Evolutionary conservation across 768 basidiomycete species (phyloP).

Genomic region (Pleurotus citrinopileatus): DNA sequence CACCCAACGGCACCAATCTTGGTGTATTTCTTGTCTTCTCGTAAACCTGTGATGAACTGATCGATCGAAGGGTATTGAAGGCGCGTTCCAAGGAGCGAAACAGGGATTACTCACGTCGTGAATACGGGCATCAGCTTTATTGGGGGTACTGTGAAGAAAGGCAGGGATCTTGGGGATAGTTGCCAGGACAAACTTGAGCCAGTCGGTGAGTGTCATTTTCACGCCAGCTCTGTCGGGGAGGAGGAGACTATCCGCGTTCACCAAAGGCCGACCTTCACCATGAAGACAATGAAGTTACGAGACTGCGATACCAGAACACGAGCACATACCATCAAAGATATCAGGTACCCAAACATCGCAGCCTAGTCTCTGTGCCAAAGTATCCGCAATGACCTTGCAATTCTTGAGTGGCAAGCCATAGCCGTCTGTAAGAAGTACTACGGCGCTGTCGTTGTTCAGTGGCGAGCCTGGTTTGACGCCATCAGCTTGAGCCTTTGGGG

Average conservation of each 20-base stretch:
- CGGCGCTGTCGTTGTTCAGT: constrained; percentile 7
- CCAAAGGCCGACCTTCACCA: constrained; percentile 27
- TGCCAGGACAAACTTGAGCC: constrained; percentile 25
- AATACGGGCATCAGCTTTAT: constrained; percentile 27
- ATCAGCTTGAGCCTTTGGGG: constrained; percentile 13
- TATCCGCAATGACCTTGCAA: constrained; percentile 51
- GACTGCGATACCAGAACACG: not conserved
- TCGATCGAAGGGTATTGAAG: not conserved
- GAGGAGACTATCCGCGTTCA: constrained; percentile 21
- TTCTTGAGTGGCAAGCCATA: constrained; percentile 52
- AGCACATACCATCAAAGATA: constrained; percentile 41
- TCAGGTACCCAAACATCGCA: constrained; percentile 63
- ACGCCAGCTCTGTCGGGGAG: constrained; percentile 32
- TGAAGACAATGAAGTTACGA: not conserved
- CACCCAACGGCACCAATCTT: constrained; percentile 40
- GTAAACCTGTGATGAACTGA: constrained; percentile 28
- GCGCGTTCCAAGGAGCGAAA: not conserved
- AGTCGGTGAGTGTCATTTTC: constrained; percentile 27
- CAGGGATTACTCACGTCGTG: constrained; percentile 18
- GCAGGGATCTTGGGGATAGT: constrained; percentile 27
- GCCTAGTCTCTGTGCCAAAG: constrained; percentile 35
- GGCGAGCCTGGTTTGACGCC: constrained; percentile 29
- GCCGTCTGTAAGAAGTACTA: constrained; percentile 48
- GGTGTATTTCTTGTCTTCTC: constrained; percentile 35
- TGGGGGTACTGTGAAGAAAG: constrained; percentile 28